Percentiles rank a stretch among this genome's conserved stretches.
These are phyloP conservation scores for Microstegium vimineum DNA, from an alignment of 176 grass and related monocot species.

Conservation along the genomic window DNA sequence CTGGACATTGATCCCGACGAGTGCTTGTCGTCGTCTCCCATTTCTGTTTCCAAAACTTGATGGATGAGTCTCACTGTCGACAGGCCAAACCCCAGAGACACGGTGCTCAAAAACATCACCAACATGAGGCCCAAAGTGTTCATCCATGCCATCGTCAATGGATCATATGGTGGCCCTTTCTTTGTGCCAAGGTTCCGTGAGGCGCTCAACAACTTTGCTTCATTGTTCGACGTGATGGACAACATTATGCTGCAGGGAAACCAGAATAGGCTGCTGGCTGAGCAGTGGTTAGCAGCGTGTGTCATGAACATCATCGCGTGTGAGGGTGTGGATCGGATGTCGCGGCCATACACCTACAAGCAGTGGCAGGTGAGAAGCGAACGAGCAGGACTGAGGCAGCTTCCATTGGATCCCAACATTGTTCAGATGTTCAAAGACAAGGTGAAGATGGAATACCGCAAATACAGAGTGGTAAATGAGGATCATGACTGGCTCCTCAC, in stretches of 20 bases:
- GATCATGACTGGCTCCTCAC: constrained; percentile 36
- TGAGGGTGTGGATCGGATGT: constrained; percentile 31
- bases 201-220: constrained; percentile 20
- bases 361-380: constrained; percentile 26
- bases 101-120: no score
- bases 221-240: constrained; percentile 24
- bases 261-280: neutral
- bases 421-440: neutral
- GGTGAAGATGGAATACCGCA: constrained; percentile 30
- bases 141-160: neutral
- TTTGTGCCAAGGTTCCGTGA: constrained; percentile 39
- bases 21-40: constrained; percentile 23
- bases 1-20: constrained; percentile 27
- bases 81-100: no score
- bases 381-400: constrained; percentile 29
- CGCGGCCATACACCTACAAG: constrained; percentile 37
- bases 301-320: constrained; percentile 44
- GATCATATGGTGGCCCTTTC: constrained; percentile 23
- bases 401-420: neutral
- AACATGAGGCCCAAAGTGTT: no score
- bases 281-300: neutral
- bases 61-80: neutral
- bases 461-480: constrained; percentile 27
- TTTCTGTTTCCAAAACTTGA: constrained; percentile 1
- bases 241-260: constrained; percentile 19